Evolutionary conservation across 2,329 filamentous ascomycete genomes (phyloP).

Genomic region (Emmonsiellopsis sp.): DNA sequence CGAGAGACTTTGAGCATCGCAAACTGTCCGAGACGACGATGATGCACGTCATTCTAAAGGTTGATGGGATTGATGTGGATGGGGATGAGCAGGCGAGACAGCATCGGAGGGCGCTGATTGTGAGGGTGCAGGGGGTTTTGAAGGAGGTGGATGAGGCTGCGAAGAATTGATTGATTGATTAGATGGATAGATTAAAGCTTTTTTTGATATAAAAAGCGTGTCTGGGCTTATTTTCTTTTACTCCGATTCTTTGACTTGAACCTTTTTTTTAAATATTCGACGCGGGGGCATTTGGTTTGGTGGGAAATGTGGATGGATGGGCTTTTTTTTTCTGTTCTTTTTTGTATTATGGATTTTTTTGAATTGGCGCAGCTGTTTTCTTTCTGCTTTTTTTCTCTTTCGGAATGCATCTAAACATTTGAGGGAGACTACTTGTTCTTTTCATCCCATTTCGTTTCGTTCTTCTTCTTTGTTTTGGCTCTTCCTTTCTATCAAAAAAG

Average conservation of each 20-base stretch:
- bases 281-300: no score
- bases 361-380: neutral
- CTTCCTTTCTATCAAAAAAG: neutral
- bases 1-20: constrained; percentile 34
- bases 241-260: no score
- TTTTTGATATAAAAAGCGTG: neutral
- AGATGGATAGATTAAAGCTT: no score
- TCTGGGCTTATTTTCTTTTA: neutral
- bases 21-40: constrained; percentile 37
- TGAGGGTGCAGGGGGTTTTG: constrained; percentile 32
- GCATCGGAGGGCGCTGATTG: constrained; percentile 39
- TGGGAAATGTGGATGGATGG: neutral
- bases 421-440: constrained; percentile 3
- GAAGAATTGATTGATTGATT: constrained; percentile 8
- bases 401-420: neutral
- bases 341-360: constrained; percentile 4
- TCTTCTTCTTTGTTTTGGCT: neutral
- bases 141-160: constrained; percentile 28
- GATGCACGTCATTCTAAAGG: constrained; percentile 38
- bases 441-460: constrained; percentile 1
- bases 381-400: neutral
- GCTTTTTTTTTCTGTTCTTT: constrained; percentile 2
- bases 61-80: constrained; percentile 68
- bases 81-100: constrained; percentile 49
- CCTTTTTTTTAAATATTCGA: no score